These are phyloP conservation scores for Tolypocladium ovalisporum DNA, from an alignment of 2,329 filamentous ascomycete species.

Conservation along the genomic window DNA sequence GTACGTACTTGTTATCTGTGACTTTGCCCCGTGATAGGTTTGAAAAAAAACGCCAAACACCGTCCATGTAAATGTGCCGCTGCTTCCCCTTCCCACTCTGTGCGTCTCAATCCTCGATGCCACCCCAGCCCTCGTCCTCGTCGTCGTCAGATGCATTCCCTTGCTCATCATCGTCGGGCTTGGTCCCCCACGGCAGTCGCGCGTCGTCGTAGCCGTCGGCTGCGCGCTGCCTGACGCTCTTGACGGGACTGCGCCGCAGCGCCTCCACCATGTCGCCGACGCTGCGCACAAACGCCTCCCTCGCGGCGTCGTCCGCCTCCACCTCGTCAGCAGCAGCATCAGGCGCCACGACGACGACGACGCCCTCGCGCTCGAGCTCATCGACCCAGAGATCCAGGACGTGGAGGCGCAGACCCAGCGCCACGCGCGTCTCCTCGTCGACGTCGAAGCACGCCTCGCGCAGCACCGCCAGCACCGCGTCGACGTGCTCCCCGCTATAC, in stretches of 20 bases:
- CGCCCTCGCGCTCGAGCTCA: slow-evolving; percentile 64
- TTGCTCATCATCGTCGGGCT: slow-evolving; percentile 19
- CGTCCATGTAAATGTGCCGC: background rate
- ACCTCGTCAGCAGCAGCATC: too few relatives aligned
- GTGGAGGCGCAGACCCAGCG: slow-evolving; percentile 79
- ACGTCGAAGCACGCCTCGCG: slow-evolving; percentile 20
- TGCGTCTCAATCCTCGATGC: slow-evolving; percentile 54
- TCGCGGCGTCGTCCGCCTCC: slow-evolving; percentile 17
- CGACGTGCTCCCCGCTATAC: slow-evolving; percentile 18
- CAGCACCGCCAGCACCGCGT: slow-evolving; percentile 16
- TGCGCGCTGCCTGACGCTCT: slow-evolving; percentile 60
- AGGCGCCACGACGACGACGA: slow-evolving; percentile 30
- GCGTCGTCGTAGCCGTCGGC: slow-evolving; percentile 64
- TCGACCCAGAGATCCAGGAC: slow-evolving; percentile 86
- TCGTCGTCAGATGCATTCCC: slow-evolving; percentile 16
- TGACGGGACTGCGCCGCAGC: slow-evolving; percentile 51
- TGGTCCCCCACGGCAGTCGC: slow-evolving; percentile 49
- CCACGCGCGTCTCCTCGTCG: slow-evolving; percentile 43
- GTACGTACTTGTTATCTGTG: background rate
- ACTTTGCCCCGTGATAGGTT: background rate
- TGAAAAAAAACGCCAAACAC: background rate
- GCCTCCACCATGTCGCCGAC: slow-evolving; percentile 45
- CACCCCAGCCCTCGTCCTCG: slow-evolving; percentile 48
- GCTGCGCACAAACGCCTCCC: slow-evolving; percentile 36
- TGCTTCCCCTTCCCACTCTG: background rate